Base-by-base conservation (phyloP, 192 early-diverging fungal genomes). In the Entrophospora sp. region DNA sequence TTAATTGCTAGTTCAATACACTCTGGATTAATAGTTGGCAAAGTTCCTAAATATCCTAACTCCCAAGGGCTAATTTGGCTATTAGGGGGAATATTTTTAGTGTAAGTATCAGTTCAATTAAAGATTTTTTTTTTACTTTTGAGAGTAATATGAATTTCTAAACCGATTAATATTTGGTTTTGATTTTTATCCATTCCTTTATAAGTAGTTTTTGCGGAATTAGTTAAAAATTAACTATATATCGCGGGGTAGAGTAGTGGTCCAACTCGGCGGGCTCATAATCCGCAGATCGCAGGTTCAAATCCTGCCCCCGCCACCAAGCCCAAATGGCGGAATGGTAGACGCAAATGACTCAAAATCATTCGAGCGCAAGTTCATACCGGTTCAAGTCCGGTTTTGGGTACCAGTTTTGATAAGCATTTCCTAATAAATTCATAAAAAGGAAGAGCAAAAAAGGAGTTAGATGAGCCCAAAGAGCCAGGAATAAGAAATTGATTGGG, bases 111-210 rank as follows among this genome's bases (percentile, higher is more conserved):
- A 5, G 18, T 25, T 24, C 51, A 52, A 52, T 52, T 52, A 52
- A 52, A 52, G 24, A 52, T 52, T 52, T 52, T 52, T 52, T 52
- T 52, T 52, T 52, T n/a, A 52, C 51, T 52, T 5, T 52, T 52
- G 27, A 52, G 0, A 4, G 51, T 52, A 52, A 52, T 52, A 27
- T 52, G 51, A 3, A 52, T 27, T 27, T 52, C 51, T 27, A 52
- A 52, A 12, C 51, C 51, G 4, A 52, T 5, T 3, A 52, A 52
- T 25, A 52, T 20, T 25, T 1, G 4, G 1, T n/a, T n/a, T n/a
- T n/a, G n/a, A n/a, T n/a, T n/a, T n/a, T n/a, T n/a, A n/a, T n/a
- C n/a, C n/a, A n/a, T n/a, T n/a, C n/a, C n/a, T n/a, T n/a, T n/a
- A n/a, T n/a, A n/a, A n/a, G n/a, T n/a, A n/a, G n/a, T n/a, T n/a